These are phyloP conservation scores for Neonectria faginata DNA, from an alignment of 2,329 filamentous ascomycete genomes.

Conservation along the genomic window DNA sequence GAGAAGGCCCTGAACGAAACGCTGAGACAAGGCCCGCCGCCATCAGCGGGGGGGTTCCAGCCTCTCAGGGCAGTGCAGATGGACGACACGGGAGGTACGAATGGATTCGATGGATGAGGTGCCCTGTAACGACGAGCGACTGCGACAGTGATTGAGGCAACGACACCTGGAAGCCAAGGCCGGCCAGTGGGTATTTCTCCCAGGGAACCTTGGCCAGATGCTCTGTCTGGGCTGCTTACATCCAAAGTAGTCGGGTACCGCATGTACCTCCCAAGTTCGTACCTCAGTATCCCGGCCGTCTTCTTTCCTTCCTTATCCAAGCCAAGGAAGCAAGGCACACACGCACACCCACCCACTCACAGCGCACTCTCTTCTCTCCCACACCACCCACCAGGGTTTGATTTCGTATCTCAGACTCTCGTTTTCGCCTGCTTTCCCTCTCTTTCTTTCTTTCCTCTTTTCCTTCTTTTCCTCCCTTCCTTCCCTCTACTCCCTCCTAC, in stretches of 20 bases:
- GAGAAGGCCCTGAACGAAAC: neutral
- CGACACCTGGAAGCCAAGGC: neutral
- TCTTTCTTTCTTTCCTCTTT: slow-evolving; percentile 9
- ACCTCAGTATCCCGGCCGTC: neutral
- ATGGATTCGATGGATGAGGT: neutral
- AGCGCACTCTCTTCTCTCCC: slow-evolving; percentile 11
- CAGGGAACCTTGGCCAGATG: neutral
- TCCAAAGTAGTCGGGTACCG: no score
- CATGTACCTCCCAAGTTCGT: no score
- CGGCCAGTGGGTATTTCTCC: neutral
- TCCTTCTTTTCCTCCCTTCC: slow-evolving; percentile 17
- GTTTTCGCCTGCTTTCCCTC: slow-evolving; percentile 18
- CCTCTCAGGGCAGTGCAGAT: neutral
- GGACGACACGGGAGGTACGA: neutral
- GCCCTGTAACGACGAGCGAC: neutral
- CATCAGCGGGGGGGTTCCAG: neutral
- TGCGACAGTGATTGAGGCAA: neutral
- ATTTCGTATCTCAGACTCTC: slow-evolving; percentile 30
- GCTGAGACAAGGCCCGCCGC: neutral
- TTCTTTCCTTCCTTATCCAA: slow-evolving; percentile 1
- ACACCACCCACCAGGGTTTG: slow-evolving; percentile 11
- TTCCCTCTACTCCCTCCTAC: slow-evolving; percentile 18
- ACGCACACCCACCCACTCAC: slow-evolving; percentile 15
- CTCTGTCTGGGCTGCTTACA: neutral
- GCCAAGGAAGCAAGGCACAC: slow-evolving; percentile 15